phyloP scores from a whole-genome alignment of 495 filamentous ascomycete genomes.

The Trichoderma virens region DNA sequence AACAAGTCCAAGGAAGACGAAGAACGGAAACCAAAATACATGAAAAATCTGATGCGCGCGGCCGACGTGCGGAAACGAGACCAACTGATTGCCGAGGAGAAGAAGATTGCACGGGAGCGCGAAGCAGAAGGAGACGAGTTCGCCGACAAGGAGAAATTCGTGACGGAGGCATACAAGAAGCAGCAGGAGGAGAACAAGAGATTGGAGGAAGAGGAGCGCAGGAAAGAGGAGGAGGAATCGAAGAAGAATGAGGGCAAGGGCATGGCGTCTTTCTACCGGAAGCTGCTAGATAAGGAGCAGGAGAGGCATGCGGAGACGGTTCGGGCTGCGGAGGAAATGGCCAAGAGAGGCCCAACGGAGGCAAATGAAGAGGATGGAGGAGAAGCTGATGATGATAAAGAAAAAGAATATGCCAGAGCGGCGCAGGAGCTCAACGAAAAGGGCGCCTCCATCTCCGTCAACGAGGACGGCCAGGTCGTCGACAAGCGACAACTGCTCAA shows the following conservation, averaged over 20 bases:
- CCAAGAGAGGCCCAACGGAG: slow-evolving; percentile 36
- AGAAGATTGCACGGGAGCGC: slow-evolving; percentile 75
- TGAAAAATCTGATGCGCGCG: slow-evolving; percentile 68
- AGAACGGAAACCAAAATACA: slow-evolving; percentile 69
- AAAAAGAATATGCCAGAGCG: slow-evolving; percentile 62
- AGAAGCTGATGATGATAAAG: slow-evolving; percentile 34
- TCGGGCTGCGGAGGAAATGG: slow-evolving; percentile 56
- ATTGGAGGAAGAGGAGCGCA: slow-evolving; percentile 73
- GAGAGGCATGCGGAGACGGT: slow-evolving; percentile 65
- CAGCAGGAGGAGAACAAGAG: slow-evolving; percentile 79
- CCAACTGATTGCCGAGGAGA: slow-evolving; percentile 78
- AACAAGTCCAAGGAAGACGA: slow-evolving; percentile 26
- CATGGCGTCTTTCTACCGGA: slow-evolving; percentile 81
- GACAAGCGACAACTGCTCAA: slow-evolving; percentile 87
- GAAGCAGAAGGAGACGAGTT: slow-evolving; percentile 93
- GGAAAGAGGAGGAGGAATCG: slow-evolving; percentile 59
- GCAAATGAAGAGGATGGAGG: slow-evolving; percentile 26
- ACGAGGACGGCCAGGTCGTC: slow-evolving; percentile 90
- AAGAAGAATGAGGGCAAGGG: slow-evolving; percentile 61
- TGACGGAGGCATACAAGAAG: slow-evolving; percentile 88
- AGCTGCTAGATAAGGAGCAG: slow-evolving; percentile 71
- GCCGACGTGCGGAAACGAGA: slow-evolving; percentile 86
- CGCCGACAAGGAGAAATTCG: slow-evolving; percentile 92
- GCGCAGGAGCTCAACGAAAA: slow-evolving; percentile 65
- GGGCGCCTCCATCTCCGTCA: slow-evolving; percentile 65